phyloP scores from a whole-genome alignment of 2,329 filamentous ascomycete species.

The Arthrobotrys entomopaga region DNA sequence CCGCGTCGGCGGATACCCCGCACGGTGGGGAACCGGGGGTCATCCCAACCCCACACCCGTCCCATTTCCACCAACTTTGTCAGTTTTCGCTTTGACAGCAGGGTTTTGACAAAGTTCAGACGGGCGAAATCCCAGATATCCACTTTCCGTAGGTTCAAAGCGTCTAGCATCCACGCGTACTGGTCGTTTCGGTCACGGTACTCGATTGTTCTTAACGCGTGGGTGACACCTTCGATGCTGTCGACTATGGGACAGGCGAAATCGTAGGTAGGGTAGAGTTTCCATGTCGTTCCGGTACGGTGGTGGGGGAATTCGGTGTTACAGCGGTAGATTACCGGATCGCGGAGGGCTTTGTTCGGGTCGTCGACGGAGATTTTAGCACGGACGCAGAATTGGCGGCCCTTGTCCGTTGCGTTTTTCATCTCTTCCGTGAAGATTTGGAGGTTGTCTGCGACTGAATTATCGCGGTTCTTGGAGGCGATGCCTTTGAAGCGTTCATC shows the following conservation, averaged over 20 bases:
- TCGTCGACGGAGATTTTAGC: constrained; percentile 93
- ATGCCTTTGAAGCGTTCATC: constrained; percentile 85
- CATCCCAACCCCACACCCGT: constrained; percentile 84
- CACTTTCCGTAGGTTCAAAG: constrained; percentile 77
- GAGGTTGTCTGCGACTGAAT: constrained; percentile 82
- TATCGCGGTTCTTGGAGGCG: constrained; percentile 81
- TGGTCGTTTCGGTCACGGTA: constrained; percentile 88
- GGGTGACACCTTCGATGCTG: constrained; percentile 81
- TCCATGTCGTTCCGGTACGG: constrained; percentile 81
- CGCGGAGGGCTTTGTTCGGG: constrained; percentile 93
- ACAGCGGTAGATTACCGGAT: constrained; percentile 97
- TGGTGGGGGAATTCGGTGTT: constrained; percentile 75
- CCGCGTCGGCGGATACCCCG: constrained; percentile 81
- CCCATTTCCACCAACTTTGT: constrained; percentile 82
- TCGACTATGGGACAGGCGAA: constrained; percentile 86
- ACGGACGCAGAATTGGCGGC: constrained; percentile 86
- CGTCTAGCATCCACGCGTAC: constrained; percentile 85
- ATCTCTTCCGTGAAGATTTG: constrained; percentile 85
- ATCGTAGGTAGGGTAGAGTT: constrained; percentile 88
- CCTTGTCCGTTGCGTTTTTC: constrained; percentile 84
- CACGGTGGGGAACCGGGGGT: constrained; percentile 85
- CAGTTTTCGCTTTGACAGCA: constrained; percentile 86
- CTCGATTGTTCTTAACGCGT: constrained; percentile 84
- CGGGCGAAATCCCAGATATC: constrained; percentile 87
- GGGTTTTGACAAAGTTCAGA: constrained; percentile 84